Evolutionary conservation across 2,329 filamentous ascomycete species (phyloP), one percentile per base, ranked within the genome.

Genomic region (Exophiala lecanii-corni): DNA sequence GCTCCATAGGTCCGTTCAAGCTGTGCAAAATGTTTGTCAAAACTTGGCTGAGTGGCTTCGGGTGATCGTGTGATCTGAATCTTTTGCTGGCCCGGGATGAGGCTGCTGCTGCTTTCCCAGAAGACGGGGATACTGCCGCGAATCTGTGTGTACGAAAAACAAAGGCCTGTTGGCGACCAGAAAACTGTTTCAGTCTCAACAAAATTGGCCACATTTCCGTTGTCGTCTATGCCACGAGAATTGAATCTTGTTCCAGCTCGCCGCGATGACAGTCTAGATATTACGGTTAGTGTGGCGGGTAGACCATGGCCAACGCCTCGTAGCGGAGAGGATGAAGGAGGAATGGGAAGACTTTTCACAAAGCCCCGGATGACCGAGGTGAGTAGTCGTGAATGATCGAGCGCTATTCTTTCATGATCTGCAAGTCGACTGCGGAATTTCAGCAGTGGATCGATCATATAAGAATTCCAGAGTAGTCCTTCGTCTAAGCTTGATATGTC

Each of bases 101-200:
- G 75, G 15, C 89, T 89, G 9, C 89, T 81, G 19, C 84, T 78
- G 63, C 97, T 92, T 63, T 98, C 92, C 92, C 92, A 98, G 63
- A 98, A 98, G 2, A 97, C 75, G 1, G 92, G 92, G 5, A 98
- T 87, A 5, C 89, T 96, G 26, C 92, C 92, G 56, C 92, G 79
- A 18, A 94, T 79, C 65, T 98, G 92, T 2, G 83, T 87, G 63
- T 96, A 98, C 0, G 92, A 97, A 62, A 97, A 97, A 42, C 88
- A 80, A 5, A 88, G 78, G 1, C 72, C 73, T 1, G 80, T 78
- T 1, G 86, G 85, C 55, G 83, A 84, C 84, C 86, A 95, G 59
- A 94, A 89, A 30, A 91, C 81, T 0, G 89, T 94, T 66, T 98
- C 92, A 0, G 89, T 92, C 65, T 98, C 92, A n/a, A 97, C 92